Conservation (phyloP, 2,329 filamentous ascomycete genomes). For the Bipolaris sorokiniana region DNA sequence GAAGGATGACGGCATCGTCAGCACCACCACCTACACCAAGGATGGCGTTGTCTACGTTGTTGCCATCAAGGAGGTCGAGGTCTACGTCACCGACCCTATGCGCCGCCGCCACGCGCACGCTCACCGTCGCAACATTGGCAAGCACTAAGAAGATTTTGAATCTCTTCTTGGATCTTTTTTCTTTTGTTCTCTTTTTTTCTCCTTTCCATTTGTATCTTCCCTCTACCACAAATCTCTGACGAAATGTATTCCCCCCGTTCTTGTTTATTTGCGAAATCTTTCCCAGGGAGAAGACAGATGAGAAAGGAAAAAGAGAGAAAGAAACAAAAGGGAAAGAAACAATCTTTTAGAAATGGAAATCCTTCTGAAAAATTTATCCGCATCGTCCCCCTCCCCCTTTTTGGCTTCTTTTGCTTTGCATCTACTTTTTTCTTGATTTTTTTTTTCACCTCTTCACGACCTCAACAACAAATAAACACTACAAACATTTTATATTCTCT, state of each 20-base stretch:
- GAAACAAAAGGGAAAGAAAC: background rate
- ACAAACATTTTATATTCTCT: too few relatives aligned
- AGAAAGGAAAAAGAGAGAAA: background rate
- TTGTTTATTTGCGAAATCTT: background rate
- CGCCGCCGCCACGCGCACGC: slow-evolving; percentile 29
- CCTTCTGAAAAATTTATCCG: background rate
- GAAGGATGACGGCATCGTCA: slow-evolving; percentile 34
- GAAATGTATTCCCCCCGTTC: background rate
- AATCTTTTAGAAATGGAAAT: background rate
- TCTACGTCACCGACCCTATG: slow-evolving; percentile 50
- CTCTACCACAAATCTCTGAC: background rate
- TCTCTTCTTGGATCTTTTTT: background rate
- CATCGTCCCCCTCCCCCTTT: background rate
- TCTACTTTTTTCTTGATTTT: too few relatives aligned
- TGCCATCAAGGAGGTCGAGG: slow-evolving; percentile 52
- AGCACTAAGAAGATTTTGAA: background rate
- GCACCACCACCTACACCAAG: slow-evolving; percentile 52
- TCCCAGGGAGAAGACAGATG: background rate
- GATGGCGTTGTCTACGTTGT: slow-evolving; percentile 54
- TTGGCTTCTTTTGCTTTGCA: background rate
- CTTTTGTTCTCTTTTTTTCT: background rate
- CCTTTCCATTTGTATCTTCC: background rate
- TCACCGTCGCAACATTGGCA: slow-evolving; percentile 33
- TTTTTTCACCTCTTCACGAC: too few relatives aligned
- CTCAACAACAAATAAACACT: too few relatives aligned